Evolutionary conservation across 2,329 filamentous ascomycete species (phyloP).

Genomic region (Aspergillus tanneri): DNA sequence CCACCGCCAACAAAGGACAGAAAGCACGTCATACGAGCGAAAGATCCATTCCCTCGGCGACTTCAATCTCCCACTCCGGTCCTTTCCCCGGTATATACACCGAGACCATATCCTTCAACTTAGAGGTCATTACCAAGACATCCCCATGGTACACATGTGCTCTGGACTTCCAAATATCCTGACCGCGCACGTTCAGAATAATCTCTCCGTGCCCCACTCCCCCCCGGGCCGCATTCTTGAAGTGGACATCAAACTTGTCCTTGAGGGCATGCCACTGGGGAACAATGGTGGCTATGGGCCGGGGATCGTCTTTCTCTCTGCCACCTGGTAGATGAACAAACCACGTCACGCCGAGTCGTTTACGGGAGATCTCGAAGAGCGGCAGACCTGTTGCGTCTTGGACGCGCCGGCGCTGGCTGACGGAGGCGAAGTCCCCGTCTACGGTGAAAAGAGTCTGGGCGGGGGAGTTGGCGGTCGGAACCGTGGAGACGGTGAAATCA

Average conservation of each 20-base stretch:
- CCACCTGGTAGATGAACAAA: constrained; percentile 19
- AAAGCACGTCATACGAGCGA: too few species aligned
- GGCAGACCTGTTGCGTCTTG: constrained; percentile 21
- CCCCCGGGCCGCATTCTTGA: constrained; percentile 15
- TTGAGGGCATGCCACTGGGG: constrained; percentile 16
- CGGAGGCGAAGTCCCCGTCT: constrained; percentile 12
- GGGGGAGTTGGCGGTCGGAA: neutral
- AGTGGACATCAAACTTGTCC: constrained; percentile 19
- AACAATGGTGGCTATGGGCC: constrained; percentile 16
- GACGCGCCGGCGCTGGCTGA: constrained; percentile 15
- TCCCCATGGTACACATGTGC: constrained; percentile 20
- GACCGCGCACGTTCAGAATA: constrained; percentile 16
- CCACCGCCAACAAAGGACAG: too few species aligned
- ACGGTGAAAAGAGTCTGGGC: constrained; percentile 12
- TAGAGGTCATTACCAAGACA: constrained; percentile 18
- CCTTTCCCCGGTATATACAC: constrained; percentile 18
- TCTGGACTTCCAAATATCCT: constrained; percentile 21
- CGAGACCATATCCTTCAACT: constrained; percentile 15
- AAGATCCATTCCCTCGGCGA: constrained; percentile 22
- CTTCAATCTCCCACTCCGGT: constrained; percentile 19
- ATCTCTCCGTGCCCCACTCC: constrained; percentile 14
- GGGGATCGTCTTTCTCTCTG: neutral
- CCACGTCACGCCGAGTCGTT: constrained; percentile 19
- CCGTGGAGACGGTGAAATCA: constrained; percentile 8
- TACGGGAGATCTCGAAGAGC: constrained; percentile 22